These are phyloP conservation scores for Coemansia sp. DNA, from an alignment of 192 early-diverging fungal species.

Conservation along the genomic window DNA sequence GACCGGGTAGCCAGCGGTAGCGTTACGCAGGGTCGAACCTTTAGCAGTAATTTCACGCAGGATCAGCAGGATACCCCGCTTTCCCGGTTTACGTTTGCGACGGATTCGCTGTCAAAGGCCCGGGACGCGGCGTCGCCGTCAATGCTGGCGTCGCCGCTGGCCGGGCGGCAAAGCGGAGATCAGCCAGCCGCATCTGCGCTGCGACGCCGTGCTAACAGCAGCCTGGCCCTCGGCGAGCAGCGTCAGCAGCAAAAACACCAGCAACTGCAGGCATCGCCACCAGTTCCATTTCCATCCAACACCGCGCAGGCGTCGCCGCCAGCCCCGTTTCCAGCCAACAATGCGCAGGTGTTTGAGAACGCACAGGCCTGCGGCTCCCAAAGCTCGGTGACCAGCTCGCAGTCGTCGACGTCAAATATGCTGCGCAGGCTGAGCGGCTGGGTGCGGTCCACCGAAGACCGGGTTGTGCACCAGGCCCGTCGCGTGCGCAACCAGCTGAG, in stretches of 20 bases:
- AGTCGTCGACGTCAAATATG: slow-evolving; percentile 14
- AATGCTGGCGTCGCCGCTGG: not conserved
- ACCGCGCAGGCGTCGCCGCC: slow-evolving; percentile 8
- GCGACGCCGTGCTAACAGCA: slow-evolving; percentile 1
- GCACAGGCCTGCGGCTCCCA: not conserved
- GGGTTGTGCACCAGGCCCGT: slow-evolving; percentile 15
- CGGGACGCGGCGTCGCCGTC: not conserved
- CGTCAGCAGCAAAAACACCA: not conserved
- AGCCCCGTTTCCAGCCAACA: slow-evolving; percentile 24
- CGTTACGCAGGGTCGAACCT: not conserved
- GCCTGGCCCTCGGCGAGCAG: slow-evolving; percentile 8
- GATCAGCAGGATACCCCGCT: not conserved
- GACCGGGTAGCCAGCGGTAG: not conserved
- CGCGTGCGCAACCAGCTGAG: slow-evolving; percentile 8
- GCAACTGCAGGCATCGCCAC: not conserved
- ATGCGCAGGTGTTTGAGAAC: slow-evolving; percentile 7
- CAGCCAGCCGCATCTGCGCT: not conserved
- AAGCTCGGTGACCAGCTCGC: slow-evolving; percentile 4
- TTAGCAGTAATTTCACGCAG: not conserved
- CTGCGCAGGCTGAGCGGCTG: slow-evolving; percentile 45
- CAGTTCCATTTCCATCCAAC: slow-evolving; percentile 28
- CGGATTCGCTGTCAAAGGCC: not conserved
- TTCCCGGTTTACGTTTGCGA: not conserved
- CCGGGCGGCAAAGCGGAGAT: not conserved
- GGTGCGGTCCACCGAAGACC: slow-evolving; percentile 23